Conservation (phyloP, 768 basidiomycete species). For the Leccinellum luteum region DNA sequence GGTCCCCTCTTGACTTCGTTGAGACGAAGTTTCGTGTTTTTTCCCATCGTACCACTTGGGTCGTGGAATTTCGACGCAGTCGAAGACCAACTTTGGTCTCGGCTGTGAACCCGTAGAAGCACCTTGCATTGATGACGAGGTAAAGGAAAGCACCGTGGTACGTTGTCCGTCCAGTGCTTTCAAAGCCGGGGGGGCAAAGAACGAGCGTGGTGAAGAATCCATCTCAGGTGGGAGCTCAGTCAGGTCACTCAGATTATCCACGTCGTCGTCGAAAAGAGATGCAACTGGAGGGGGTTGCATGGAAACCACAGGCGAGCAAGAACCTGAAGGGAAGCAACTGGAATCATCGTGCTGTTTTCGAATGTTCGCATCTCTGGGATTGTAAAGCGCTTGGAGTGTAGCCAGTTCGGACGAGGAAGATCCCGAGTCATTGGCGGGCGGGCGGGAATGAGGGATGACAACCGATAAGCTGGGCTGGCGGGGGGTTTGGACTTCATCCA, state of each 20-base stretch:
- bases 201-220: conserved; percentile 12
- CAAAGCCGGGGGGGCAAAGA: background rate
- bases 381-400: background rate
- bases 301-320: background rate
- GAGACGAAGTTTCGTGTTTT: background rate
- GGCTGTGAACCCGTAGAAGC: background rate
- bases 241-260: conserved; percentile 24
- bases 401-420: background rate
- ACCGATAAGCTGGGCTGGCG: background rate
- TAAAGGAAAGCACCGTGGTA: background rate
- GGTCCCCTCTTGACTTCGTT: conserved; percentile 15
- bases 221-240: conserved; percentile 30
- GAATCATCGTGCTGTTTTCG: background rate
- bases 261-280: conserved; percentile 10
- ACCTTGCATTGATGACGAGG: background rate
- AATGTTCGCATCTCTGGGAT: background rate
- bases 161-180: background rate
- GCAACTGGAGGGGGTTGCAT: background rate
- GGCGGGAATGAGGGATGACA: background rate
- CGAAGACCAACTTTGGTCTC: conserved; percentile 20
- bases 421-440: background rate
- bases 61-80: conserved; percentile 20
- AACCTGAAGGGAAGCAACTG: background rate
- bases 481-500: background rate
- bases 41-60: conserved; percentile 9